Evolutionary conservation across 1,284 basidiomycete species (phyloP).

Genomic region (Golubevia pallescens): DNA sequence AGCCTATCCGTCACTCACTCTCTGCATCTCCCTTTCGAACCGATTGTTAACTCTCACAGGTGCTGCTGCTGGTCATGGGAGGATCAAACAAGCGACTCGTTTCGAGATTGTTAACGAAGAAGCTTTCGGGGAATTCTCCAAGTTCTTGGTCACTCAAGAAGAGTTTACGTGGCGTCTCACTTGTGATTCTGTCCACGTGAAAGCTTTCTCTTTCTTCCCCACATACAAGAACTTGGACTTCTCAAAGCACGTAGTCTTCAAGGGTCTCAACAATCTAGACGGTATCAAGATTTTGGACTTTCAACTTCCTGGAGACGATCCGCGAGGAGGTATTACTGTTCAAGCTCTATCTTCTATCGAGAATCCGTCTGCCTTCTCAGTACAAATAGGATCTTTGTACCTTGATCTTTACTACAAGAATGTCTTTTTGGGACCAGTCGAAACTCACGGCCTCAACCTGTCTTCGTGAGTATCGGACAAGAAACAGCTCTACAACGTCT

Average conservation of each 20-base stretch:
- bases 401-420: conserved; percentile 50
- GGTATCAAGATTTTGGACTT: conserved; percentile 57
- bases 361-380: conserved; percentile 61
- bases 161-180: conserved; percentile 59
- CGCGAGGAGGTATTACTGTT: conserved; percentile 46
- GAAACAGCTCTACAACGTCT: too few relatives aligned
- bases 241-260: conserved; percentile 54
- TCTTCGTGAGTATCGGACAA: conserved; percentile 16
- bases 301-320: conserved; percentile 59
- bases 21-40: too few relatives aligned
- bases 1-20: background rate
- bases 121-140: conserved; percentile 47
- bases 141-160: conserved; percentile 50
- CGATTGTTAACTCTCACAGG: too few relatives aligned
- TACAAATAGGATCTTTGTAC: conserved; percentile 50
- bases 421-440: conserved; percentile 47
- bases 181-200: conserved; percentile 49
- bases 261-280: conserved; percentile 56
- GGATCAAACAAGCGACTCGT: conserved; percentile 51
- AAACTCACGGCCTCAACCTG: conserved; percentile 41
- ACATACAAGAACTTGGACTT: conserved; percentile 53
- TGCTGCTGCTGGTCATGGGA: conserved; percentile 53
- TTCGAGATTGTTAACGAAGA: conserved; percentile 47
- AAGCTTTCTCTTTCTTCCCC: conserved; percentile 58
- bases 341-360: conserved; percentile 38